Base-by-base conservation (phyloP, 306 rosid genomes). In the Lathyrus tuberosus region DNA sequence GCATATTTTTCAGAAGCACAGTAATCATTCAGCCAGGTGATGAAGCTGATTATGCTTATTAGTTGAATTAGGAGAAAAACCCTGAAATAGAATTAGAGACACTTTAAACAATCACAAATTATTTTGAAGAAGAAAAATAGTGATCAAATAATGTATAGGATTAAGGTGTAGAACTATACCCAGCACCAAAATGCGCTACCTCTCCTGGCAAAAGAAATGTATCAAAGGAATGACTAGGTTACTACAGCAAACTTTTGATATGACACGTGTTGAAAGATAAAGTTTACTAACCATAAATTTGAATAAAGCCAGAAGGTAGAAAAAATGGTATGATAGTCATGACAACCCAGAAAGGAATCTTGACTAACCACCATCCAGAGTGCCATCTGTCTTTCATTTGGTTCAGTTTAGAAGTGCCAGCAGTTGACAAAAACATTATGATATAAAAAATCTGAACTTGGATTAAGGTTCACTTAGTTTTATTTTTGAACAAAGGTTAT, bases 351-450 rank as follows among this genome's bases (percentile, higher is more conserved):
- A 87, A 68, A 71, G 76, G 79, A 77, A 95, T 81, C 85, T 95
- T 95, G 69, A 83, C 96, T 30, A 88, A 86, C 99, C 99, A 95
- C 99, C 99, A 95, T 70, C 99, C 96, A 61, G 97, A 95, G 84
- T 95, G 99, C 99, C 99, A 95, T 18, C 44, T 68, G 81, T 88
- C 85, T 79, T 92, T 84, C 24, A 43, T 31, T 16, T 77, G 82
- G 11, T 79, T 83, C 81, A 84, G 76, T 86, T 87, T 95, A 24
- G 87, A 89, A 43, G 99, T 81, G 24, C 99, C 92, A 61, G 81
- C 79, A 6, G 97, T 91, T 49, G 99, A 80, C 61, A 91, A 81
- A 83, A 84, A 89, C 97, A 95, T 87, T 8, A 81, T 78, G 69
- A 95, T 83, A 81, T 75, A 91, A 63, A 89, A 95, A 73, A 82